Evolutionary conservation across 192 early-diverging fungal genomes (phyloP).

Genomic region (Coemansia furcata): DNA sequence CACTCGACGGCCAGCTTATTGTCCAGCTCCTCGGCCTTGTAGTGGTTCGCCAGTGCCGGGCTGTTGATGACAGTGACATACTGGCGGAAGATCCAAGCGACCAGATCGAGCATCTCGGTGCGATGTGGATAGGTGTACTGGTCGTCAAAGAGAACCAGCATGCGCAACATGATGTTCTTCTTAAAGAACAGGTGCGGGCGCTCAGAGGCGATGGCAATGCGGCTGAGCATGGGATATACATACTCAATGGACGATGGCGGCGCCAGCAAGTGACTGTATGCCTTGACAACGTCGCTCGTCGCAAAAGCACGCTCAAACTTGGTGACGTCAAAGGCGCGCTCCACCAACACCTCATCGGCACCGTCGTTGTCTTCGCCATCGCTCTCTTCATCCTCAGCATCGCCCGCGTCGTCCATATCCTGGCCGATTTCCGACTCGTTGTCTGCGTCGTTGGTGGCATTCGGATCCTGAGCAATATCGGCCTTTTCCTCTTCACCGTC

Average conservation of each 20-base stretch:
- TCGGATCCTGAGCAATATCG: background rate
- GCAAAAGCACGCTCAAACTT: slow-evolving; percentile 43
- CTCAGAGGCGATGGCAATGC: slow-evolving; percentile 32
- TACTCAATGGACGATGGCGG: slow-evolving; percentile 36
- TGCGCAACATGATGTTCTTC: slow-evolving; percentile 17
- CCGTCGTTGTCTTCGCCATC: slow-evolving; percentile 7
- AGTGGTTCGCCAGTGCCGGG: slow-evolving; percentile 18
- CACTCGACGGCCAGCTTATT: slow-evolving; percentile 40
- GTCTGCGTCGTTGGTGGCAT: background rate
- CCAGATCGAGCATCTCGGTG: slow-evolving; percentile 33
- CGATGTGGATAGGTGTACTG: slow-evolving; percentile 21
- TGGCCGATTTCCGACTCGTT: background rate
- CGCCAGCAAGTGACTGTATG: slow-evolving; percentile 30
- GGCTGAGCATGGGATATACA: slow-evolving; percentile 43
- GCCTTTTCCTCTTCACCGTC: background rate
- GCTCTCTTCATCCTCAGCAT: background rate
- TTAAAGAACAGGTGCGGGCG: slow-evolving; percentile 43
- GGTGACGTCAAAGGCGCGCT: slow-evolving; percentile 28
- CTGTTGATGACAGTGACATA: slow-evolving; percentile 38
- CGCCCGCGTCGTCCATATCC: background rate
- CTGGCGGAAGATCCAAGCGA: slow-evolving; percentile 48
- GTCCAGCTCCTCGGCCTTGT: slow-evolving; percentile 30
- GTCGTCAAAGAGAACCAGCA: slow-evolving; percentile 39
- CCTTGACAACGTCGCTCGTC: slow-evolving; percentile 26
- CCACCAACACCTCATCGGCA: slow-evolving; percentile 20